These are phyloP conservation scores for Seminavis robusta DNA, from an alignment of 108 stramenopile genomes.

Conservation along the genomic window DNA sequence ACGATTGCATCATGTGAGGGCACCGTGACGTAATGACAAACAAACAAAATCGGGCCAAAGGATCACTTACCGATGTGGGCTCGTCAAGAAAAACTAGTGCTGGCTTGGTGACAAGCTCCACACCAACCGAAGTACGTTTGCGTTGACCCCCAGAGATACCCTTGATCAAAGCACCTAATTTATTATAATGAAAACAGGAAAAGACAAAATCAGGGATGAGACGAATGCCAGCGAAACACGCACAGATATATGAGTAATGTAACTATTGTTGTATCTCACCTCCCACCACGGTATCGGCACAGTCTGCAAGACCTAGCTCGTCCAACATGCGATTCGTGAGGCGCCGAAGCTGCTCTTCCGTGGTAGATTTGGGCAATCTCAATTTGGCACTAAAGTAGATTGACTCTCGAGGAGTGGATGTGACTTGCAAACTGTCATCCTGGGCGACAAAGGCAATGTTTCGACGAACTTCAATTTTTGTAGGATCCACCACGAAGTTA, in stretches of 20 bases:
- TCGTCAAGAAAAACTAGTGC: constrained; percentile 32
- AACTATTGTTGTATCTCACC: no score
- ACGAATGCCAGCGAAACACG: no score
- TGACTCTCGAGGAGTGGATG: constrained; percentile 83
- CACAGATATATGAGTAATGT: no score
- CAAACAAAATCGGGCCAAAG: no score
- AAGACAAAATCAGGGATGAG: no score
- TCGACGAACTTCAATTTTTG: constrained; percentile 56
- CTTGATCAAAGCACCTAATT: constrained; percentile 60
- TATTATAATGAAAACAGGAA: no score
- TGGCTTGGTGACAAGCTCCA: constrained; percentile 72
- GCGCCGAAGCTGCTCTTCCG: constrained; percentile 49
- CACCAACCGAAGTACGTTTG: constrained; percentile 68
- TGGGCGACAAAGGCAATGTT: constrained; percentile 87
- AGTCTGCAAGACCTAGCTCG: constrained; percentile 65
- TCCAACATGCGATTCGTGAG: constrained; percentile 69
- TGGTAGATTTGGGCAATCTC: constrained; percentile 54
- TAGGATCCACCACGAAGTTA: constrained; percentile 60
- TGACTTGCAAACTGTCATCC: constrained; percentile 76
- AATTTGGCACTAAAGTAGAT: constrained; percentile 80
- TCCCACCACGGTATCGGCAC: constrained; percentile 69
- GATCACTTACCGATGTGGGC: constrained; percentile 25
- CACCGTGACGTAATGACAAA: background rate
- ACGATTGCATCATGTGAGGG: constrained; percentile 22
- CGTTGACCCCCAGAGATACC: constrained; percentile 79